Percentiles rank a stretch among this genome's conserved stretches.
These are phyloP conservation scores for Millerozyma acaciae DNA, from an alignment of 805 yeast species.

Conservation along the genomic window DNA sequence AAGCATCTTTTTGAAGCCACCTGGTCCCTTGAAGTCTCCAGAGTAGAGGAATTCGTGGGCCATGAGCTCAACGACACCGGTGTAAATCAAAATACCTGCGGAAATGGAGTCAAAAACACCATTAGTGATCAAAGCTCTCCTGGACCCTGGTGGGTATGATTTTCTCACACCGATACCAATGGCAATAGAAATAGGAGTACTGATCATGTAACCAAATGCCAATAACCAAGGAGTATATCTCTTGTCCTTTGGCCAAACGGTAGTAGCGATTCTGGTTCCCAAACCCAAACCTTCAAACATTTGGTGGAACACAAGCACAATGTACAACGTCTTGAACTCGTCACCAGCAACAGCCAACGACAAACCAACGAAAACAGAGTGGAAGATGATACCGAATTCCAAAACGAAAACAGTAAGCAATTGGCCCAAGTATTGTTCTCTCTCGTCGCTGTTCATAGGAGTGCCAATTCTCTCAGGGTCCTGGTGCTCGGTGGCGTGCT, in stretches of 20 bases:
- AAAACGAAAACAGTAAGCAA: conserved; percentile 45
- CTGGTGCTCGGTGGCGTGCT: conserved; percentile 42
- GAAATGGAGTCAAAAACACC: conserved; percentile 76
- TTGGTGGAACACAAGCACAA: conserved; percentile 73
- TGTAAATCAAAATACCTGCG: conserved; percentile 73
- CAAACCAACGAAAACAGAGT: conserved; percentile 78
- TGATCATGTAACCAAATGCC: conserved; percentile 46
- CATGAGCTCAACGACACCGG: conserved; percentile 74
- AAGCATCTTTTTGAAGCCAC: conserved; percentile 48
- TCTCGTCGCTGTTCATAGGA: conserved; percentile 28
- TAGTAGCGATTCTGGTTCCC: conserved; percentile 58
- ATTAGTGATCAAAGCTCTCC: conserved; percentile 57
- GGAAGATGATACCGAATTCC: conserved; percentile 80
- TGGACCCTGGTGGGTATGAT: conserved; percentile 55
- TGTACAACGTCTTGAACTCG: conserved; percentile 66
- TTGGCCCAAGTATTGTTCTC: conserved; percentile 54
- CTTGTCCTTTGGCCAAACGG: conserved; percentile 32
- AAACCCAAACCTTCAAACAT: conserved; percentile 83
- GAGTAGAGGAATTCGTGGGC: conserved; percentile 70
- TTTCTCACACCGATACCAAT: conserved; percentile 74
- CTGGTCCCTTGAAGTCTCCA: conserved; percentile 59
- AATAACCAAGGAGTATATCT: conserved; percentile 57
- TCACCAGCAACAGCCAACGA: conserved; percentile 75
- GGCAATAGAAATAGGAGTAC: conserved; percentile 74
- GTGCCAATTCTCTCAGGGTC: conserved; percentile 41